These are phyloP conservation scores for Colletotrichum tanaceti DNA, from an alignment of 2,329 filamentous ascomycete species.

Conservation along the genomic window DNA sequence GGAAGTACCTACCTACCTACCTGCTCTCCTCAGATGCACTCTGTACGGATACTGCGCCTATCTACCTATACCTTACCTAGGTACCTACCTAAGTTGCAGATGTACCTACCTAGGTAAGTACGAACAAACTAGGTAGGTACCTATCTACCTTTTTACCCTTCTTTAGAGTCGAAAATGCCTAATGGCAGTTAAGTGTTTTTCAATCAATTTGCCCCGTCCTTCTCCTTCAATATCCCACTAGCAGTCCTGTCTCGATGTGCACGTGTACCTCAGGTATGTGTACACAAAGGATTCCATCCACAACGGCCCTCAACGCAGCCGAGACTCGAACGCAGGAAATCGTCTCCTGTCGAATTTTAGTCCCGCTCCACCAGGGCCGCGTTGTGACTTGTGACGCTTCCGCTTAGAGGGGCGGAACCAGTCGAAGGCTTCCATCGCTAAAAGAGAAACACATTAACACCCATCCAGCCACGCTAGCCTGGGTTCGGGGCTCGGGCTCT, in stretches of 20 bases:
- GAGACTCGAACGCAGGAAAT: neutral
- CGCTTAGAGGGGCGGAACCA: slow-evolving; percentile 37
- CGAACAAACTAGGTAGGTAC: no score
- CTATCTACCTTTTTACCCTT: no score
- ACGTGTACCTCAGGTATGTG: no score
- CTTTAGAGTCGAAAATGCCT: no score
- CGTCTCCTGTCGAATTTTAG: neutral
- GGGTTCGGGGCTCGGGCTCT: neutral
- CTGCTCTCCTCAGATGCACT: no score
- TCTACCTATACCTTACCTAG: no score
- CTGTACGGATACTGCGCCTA: no score
- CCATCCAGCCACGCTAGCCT: slow-evolving; percentile 27
- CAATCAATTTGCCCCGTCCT: neutral
- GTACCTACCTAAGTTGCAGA: no score
- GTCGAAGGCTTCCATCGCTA: slow-evolving; percentile 39
- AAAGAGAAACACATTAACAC: slow-evolving; percentile 35
- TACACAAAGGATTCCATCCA: neutral
- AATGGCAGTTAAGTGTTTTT: no score
- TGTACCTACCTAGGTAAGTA: no score
- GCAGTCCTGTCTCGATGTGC: neutral
- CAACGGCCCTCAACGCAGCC: neutral
- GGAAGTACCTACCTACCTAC: no score
- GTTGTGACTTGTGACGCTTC: slow-evolving; percentile 32
- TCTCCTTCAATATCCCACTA: neutral
- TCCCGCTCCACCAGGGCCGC: neutral